Evolutionary conservation across 2,329 filamentous ascomycete genomes (phyloP).

Genomic region (Fusarium metavorans): DNA sequence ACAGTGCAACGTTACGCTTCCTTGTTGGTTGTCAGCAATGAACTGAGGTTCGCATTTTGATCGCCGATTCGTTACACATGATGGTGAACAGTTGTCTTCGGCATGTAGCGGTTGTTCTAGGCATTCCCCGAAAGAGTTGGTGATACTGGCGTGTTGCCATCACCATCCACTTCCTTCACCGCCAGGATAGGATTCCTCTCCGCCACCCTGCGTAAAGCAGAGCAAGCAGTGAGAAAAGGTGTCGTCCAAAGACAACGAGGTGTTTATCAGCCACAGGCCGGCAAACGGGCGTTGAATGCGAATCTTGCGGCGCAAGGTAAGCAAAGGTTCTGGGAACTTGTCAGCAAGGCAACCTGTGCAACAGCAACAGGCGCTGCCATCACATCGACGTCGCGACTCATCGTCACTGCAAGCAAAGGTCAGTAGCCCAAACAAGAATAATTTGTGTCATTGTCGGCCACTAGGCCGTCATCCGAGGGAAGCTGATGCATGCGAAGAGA

Average conservation of each 20-base stretch:
- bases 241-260: constrained; percentile 38
- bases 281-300: constrained; percentile 21
- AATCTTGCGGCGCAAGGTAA: constrained; percentile 3
- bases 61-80: neutral
- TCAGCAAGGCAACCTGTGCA: constrained; percentile 9
- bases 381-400: constrained; percentile 25
- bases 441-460: constrained; percentile 43
- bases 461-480: constrained; percentile 38
- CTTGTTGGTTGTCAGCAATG: neutral
- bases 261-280: constrained; percentile 33
- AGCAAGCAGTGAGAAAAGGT: constrained; percentile 65
- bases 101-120: neutral
- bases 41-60: neutral
- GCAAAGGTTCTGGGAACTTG: neutral
- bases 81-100: neutral
- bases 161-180: neutral
- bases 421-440: constrained; percentile 41
- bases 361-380: constrained; percentile 5
- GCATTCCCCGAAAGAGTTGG: neutral
- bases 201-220: constrained; percentile 60
- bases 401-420: constrained; percentile 46
- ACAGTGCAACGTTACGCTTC: constrained; percentile 7
- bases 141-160: neutral
- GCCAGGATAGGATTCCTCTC: constrained; percentile 55
- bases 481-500: constrained; percentile 8